Percentiles rank a stretch among this genome's conserved stretches.
Conservation (phyloP, 768 basidiomycete genomes). For the Fomitopsis pulvina region DNA sequence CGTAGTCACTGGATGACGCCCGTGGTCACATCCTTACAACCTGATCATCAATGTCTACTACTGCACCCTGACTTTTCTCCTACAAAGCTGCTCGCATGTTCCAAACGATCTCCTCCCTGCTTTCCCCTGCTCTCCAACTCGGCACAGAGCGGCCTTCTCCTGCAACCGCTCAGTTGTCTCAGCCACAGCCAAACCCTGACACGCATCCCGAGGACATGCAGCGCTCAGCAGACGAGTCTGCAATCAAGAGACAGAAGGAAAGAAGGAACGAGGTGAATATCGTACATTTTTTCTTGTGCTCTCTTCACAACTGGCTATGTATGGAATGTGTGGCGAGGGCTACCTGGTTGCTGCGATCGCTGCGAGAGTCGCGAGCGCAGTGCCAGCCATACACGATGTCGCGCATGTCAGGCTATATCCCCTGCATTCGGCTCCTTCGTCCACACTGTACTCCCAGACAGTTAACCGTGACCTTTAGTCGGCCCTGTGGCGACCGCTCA, state of each 20-base stretch:
- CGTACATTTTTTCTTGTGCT: not conserved
- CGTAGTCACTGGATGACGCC: too few relatives aligned
- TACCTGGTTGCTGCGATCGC: too few relatives aligned
- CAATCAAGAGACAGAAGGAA: conserved; percentile 40
- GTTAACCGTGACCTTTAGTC: too few relatives aligned
- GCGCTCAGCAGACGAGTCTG: conserved; percentile 22
- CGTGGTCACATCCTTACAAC: too few relatives aligned
- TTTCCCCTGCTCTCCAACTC: conserved; percentile 14
- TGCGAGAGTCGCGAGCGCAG: too few relatives aligned
- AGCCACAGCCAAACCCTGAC: not conserved
- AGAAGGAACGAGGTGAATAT: conserved; percentile 40
- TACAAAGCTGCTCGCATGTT: conserved; percentile 6
- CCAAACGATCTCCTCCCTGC: conserved; percentile 18
- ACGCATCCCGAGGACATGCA: conserved; percentile 10
- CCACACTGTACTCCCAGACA: too few relatives aligned
- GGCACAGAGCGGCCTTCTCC: conserved; percentile 11
- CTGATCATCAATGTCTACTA: conserved; percentile 1
- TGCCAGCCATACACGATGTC: too few relatives aligned
- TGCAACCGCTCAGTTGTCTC: not conserved
- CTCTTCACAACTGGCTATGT: not conserved
- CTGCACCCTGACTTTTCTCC: not conserved
- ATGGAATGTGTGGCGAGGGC: too few relatives aligned
- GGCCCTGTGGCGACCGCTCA: too few relatives aligned
- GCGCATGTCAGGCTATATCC: too few relatives aligned
- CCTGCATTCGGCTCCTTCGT: too few relatives aligned